Percentiles rank a stretch among this genome's conserved stretches.
These are phyloP conservation scores for Chrysanthemum lavandulifolium DNA, from an alignment of 129 eudicot species.

Conservation along the genomic window DNA sequence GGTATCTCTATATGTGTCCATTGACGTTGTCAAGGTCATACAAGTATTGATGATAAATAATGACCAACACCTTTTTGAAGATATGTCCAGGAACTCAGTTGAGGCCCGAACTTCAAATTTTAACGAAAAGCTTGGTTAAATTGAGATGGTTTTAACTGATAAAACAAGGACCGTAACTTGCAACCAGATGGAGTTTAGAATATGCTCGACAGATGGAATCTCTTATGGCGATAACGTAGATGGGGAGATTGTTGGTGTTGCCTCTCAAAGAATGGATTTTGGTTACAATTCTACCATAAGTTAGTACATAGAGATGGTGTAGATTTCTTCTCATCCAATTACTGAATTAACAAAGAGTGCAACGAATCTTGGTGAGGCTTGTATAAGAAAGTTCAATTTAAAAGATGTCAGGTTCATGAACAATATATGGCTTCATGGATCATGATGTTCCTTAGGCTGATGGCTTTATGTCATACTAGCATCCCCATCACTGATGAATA, in stretches of 20 bases:
- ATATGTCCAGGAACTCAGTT: conserved; percentile 36
- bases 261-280: too few species aligned
- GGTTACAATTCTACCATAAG: too few species aligned
- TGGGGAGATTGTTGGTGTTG: too few species aligned
- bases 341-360: not conserved
- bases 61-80: conserved; percentile 45
- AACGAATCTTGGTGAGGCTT: conserved; percentile 22
- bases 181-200: too few species aligned
- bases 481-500: conserved; percentile 34
- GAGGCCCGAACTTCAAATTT: conserved; percentile 34
- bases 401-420: conserved; percentile 39
- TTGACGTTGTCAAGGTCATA: conserved; percentile 36
- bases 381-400: conserved; percentile 48
- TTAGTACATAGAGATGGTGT: too few species aligned
- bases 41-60: conserved; percentile 52
- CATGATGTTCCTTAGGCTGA: conserved; percentile 49
- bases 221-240: too few species aligned
- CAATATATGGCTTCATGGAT: conserved; percentile 41
- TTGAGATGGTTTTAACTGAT: conserved; percentile 26
- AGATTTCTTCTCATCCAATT: too few species aligned
- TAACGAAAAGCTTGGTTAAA: conserved; percentile 57
- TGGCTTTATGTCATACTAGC: conserved; percentile 57
- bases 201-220: too few species aligned
- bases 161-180: too few species aligned
- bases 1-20: conserved; percentile 43